These are phyloP conservation scores for Cryptococcus sp. DNA, from an alignment of 1,284 basidiomycete genomes.

Conservation along the genomic window DNA sequence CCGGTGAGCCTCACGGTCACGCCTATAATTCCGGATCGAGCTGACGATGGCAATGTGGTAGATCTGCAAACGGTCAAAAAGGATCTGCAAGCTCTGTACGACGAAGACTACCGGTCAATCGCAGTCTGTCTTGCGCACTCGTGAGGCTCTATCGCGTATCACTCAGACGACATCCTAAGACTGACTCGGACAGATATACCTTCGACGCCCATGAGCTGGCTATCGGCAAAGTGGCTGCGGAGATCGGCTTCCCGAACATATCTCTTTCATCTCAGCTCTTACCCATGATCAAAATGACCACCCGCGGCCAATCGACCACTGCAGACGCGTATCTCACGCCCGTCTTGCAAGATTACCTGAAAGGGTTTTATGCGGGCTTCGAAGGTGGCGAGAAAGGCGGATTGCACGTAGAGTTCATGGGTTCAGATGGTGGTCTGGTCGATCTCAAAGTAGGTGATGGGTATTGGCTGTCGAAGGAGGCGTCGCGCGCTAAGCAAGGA, in stretches of 20 bases:
- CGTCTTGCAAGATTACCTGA: conserved; percentile 77
- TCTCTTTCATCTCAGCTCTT: conserved; percentile 84
- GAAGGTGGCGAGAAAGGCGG: conserved; percentile 57
- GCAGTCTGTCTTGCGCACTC: conserved; percentile 33
- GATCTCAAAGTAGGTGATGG: conserved; percentile 61
- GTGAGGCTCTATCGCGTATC: conserved; percentile 41
- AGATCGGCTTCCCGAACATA: conserved; percentile 81
- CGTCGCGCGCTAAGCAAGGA: neutral
- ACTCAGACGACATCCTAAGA: neutral
- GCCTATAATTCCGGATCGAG: neutral
- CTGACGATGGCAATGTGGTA: neutral
- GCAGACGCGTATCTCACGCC: conserved; percentile 97
- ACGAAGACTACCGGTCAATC: conserved; percentile 27
- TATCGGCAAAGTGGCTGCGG: conserved; percentile 71
- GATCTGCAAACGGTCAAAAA: conserved; percentile 9
- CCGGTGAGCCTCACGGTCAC: conserved; percentile 56
- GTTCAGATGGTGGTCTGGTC: conserved; percentile 79
- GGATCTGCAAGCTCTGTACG: conserved; percentile 25
- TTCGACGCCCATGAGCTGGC: conserved; percentile 63
- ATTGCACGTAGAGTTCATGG: conserved; percentile 68
- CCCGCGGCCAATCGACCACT: conserved; percentile 86
- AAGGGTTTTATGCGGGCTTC: conserved; percentile 89
- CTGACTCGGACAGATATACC: conserved; percentile 42
- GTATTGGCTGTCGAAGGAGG: conserved; percentile 3
- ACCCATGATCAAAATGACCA: conserved; percentile 90